These are phyloP conservation scores for Claviceps sp. DNA, from an alignment of 2,329 filamentous ascomycete genomes.

Conservation along the genomic window DNA sequence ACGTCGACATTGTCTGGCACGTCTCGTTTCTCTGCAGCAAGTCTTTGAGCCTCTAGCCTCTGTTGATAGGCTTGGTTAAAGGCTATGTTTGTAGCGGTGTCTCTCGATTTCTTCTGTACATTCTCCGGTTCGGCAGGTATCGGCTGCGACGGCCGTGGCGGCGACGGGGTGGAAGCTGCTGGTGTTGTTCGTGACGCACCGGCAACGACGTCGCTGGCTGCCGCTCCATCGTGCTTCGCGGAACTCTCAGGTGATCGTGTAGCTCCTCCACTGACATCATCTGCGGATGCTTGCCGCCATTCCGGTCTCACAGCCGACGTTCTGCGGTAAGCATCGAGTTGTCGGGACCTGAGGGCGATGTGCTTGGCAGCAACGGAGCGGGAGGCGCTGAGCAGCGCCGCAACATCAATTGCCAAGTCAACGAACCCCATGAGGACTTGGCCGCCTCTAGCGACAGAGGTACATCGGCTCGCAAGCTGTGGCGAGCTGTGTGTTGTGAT, in stretches of 20 bases:
- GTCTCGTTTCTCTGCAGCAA: conserved; percentile 16
- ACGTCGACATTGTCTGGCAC: conserved; percentile 28
- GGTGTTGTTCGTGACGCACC: not conserved
- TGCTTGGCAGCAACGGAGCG: conserved; percentile 53
- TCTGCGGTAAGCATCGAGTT: conserved; percentile 36
- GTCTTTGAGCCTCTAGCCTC: conserved; percentile 3
- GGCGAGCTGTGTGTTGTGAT: not conserved
- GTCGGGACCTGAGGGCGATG: conserved; percentile 40
- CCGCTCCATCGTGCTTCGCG: not conserved
- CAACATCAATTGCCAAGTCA: conserved; percentile 54
- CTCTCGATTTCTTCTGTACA: not conserved
- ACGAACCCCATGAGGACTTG: conserved; percentile 41
- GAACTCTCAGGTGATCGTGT: not conserved
- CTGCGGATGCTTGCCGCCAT: conserved; percentile 12
- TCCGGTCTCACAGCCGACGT: conserved; percentile 29
- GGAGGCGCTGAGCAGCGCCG: conserved; percentile 56
- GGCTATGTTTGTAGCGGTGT: not conserved
- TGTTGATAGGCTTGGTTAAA: conserved; percentile 6
- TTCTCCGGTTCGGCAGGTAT: not conserved
- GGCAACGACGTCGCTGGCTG: not conserved
- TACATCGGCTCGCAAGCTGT: conserved; percentile 11
- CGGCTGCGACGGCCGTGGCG: not conserved
- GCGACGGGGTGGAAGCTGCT: not conserved
- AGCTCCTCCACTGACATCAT: not conserved
- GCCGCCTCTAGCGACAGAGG: conserved; percentile 12